Evolutionary conservation across 371 early-diverging fungal species (phyloP), one percentile per base, ranked within the genome.

Genomic region (Dinochytrium kinnereticum): DNA sequence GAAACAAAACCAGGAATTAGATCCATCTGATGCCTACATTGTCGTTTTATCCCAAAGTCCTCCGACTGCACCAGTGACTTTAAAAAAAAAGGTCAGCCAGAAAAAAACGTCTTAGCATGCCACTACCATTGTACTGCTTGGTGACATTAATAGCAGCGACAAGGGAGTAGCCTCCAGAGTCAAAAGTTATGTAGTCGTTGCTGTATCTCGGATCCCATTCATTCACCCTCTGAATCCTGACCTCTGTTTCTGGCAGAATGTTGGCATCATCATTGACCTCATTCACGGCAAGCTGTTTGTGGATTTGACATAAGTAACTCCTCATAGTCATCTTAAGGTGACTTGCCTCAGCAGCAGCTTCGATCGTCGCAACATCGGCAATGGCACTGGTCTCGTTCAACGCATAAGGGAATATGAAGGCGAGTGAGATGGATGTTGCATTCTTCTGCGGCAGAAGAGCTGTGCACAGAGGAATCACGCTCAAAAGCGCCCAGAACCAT

Each of bases 101-200:
- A 37, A 38, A 21, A 31, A 37, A 2, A 24, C 21, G 26, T 5
- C n/a, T 37, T 31, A n/a, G n/a, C 26, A 37, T 38, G 19, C 24
- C 24, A 39, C 26, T 34, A 74, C 75, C 69, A 49, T 74, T 64
- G 21, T 34, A 64, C 37, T 64, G 64, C 44, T 70, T 65, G 5
- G 66, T 64, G 51, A 71, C 44, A 21, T 72, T 72, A 28, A 57
- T 71, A 21, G 72, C 67, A 3, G 71, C 76, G 19, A 76, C 59
- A 1, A 67, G 50, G 38, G 68, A 40, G 68, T 71, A 76, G 34
- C 76, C 76, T 30, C 76, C 76, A 66, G 76, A 76, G 51, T 76
- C 69, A 33, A 76, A 53, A 19, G 67, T 26, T 24, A 37, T 34
- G 59, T 44, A 71, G 28, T 76, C 59, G 38, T 40, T 76, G n/a